Conservation (phyloP, 441 rosid species). For the Gossypium armourianum region DNA sequence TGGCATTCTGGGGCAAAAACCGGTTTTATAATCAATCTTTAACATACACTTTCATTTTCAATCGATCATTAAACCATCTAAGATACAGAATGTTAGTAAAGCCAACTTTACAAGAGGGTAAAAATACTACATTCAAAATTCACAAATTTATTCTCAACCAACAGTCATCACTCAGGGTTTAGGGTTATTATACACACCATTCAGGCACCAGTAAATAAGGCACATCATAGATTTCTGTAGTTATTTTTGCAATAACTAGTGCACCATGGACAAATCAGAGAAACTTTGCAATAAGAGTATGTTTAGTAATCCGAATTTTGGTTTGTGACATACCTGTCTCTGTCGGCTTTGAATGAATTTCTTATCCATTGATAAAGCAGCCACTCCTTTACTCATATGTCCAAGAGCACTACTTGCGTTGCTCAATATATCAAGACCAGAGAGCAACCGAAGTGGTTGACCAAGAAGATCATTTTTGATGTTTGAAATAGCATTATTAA, state of each 20-base stretch:
- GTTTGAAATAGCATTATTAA: slow-evolving; percentile 60
- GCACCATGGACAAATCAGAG: background rate
- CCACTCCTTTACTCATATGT: slow-evolving; percentile 98
- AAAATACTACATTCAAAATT: background rate
- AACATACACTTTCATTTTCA: background rate
- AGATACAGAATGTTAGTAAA: background rate
- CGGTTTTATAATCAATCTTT: background rate
- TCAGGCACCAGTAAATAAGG: background rate
- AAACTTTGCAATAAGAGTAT: background rate
- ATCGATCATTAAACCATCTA: background rate
- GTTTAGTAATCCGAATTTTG: slow-evolving; percentile 6
- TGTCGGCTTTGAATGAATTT: slow-evolving; percentile 89
- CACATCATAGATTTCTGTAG: background rate
- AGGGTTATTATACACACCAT: background rate
- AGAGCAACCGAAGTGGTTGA: slow-evolving; percentile 91
- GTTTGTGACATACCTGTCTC: slow-evolving; percentile 59
- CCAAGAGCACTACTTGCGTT: slow-evolving; percentile 99
- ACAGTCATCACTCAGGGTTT: background rate
- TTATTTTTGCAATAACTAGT: background rate
- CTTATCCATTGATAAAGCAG: slow-evolving; percentile 97
- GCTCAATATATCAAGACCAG: slow-evolving; percentile 94
- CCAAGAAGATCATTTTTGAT: slow-evolving; percentile 86
- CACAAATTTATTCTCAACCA: background rate
- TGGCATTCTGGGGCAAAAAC: background rate
- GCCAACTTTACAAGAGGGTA: background rate